phyloP scores from a whole-genome alignment of 805 yeast genomes.

The Nakazawaea ambrosiae region DNA sequence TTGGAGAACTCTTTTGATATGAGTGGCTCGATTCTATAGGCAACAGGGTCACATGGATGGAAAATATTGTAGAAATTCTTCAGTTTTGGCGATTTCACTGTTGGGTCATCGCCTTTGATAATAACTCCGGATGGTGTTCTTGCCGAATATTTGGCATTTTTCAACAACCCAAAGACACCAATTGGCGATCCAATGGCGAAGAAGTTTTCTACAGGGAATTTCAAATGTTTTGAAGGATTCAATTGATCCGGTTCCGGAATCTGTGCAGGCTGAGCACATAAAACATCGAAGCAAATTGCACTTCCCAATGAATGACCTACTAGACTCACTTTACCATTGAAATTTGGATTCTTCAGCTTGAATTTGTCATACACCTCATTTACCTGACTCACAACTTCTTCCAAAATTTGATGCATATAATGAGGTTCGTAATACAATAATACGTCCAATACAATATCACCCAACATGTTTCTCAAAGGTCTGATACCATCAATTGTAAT shows the following conservation, averaged over 20 bases:
- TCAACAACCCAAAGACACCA: slow-evolving; percentile 76
- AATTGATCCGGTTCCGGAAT: slow-evolving; percentile 12
- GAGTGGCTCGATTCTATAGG: slow-evolving; percentile 84
- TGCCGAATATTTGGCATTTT: slow-evolving; percentile 51
- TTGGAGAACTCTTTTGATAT: slow-evolving; percentile 42
- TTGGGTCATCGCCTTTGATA: slow-evolving; percentile 8
- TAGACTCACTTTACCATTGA: slow-evolving; percentile 75
- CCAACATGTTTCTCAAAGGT: slow-evolving; percentile 70
- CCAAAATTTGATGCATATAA: slow-evolving; percentile 55
- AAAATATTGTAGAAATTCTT: slow-evolving; percentile 71
- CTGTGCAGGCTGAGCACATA: slow-evolving; percentile 40
- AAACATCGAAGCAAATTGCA: slow-evolving; percentile 71
- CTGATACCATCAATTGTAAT: slow-evolving; percentile 73
- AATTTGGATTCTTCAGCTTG: slow-evolving; percentile 56
- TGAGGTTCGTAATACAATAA: slow-evolving; percentile 70
- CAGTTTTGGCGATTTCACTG: slow-evolving; percentile 44
- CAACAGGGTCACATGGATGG: slow-evolving; percentile 90
- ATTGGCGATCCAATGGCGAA: slow-evolving; percentile 88
- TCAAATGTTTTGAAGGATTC: slow-evolving; percentile 31
- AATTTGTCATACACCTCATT: slow-evolving; percentile 57
- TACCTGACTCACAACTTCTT: slow-evolving; percentile 54
- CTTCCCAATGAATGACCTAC: slow-evolving; percentile 93
- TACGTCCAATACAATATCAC: slow-evolving; percentile 83
- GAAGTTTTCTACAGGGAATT: slow-evolving; percentile 66
- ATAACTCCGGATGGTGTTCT: too few relatives aligned